Percentiles rank a stretch among this genome's conserved stretches.
These are phyloP conservation scores for Pulveroboletus sp. DNA, from an alignment of 768 basidiomycete genomes.

Conservation along the genomic window DNA sequence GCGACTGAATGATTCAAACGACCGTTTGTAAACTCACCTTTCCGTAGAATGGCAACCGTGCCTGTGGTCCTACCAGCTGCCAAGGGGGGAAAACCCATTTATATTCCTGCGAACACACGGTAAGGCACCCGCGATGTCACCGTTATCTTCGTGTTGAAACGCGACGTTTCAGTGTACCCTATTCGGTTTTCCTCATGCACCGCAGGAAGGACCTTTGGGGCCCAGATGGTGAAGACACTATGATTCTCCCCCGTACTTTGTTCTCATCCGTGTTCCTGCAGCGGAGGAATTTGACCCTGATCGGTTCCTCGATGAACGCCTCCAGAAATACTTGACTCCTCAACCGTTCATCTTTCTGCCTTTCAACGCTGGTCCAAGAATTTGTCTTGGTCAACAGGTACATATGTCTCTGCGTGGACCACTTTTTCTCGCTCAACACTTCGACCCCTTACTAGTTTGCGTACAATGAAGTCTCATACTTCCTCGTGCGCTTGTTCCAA, in stretches of 20 bases:
- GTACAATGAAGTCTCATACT: slow-evolving; percentile 63
- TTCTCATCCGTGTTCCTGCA: slow-evolving; percentile 17
- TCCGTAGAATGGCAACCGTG: slow-evolving; percentile 21
- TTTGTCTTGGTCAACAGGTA: slow-evolving; percentile 39
- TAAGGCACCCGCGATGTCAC: slow-evolving; percentile 3
- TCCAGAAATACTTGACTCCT: slow-evolving; percentile 51
- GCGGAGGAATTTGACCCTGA: slow-evolving; percentile 65
- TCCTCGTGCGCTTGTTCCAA: slow-evolving; percentile 60
- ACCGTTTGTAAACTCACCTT: neutral
- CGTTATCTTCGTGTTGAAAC: neutral
- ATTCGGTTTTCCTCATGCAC: slow-evolving; percentile 57
- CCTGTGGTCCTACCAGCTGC: slow-evolving; percentile 22
- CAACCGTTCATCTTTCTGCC: slow-evolving; percentile 53
- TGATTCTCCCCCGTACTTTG: too few relatives aligned
- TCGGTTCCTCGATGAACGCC: slow-evolving; percentile 60
- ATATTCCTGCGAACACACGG: slow-evolving; percentile 32
- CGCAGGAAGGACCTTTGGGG: slow-evolving; percentile 39
- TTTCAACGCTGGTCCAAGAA: slow-evolving; percentile 40
- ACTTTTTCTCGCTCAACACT: slow-evolving; percentile 1
- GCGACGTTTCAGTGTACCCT: slow-evolving; percentile 32
- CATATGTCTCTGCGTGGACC: neutral
- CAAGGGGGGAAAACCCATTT: slow-evolving; percentile 27
- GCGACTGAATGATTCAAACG: neutral
- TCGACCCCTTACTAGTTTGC: slow-evolving; percentile 44
- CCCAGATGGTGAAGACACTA: slow-evolving; percentile 47